Percentiles rank a stretch among this genome's conserved stretches.
Conservation (phyloP, 1,284 basidiomycete species). For the Amylostereum areolatum region DNA sequence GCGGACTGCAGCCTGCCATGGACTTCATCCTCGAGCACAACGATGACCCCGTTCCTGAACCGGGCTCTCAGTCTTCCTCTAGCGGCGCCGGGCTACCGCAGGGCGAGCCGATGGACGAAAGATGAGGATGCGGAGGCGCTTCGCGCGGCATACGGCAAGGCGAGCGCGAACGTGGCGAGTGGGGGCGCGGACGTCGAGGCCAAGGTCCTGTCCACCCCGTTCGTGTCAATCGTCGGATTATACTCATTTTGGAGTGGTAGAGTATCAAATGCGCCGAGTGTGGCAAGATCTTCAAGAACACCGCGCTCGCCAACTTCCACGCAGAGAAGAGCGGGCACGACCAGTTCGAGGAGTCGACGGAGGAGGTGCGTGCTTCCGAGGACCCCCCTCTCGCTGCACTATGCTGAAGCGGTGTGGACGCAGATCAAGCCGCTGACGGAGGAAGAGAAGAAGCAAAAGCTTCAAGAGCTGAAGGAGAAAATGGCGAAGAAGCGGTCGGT, state of each 20-base stretch:
- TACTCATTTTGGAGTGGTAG: conserved; percentile 26
- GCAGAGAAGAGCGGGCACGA: conserved; percentile 95
- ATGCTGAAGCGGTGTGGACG: neutral
- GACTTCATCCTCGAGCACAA: conserved; percentile 81
- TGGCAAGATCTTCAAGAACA: conserved; percentile 83
- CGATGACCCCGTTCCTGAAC: conserved; percentile 66
- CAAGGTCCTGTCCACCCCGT: conserved; percentile 37
- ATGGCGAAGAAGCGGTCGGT: conserved; percentile 69
- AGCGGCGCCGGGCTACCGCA: conserved; percentile 13
- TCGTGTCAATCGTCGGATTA: neutral
- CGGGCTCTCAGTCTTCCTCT: conserved; percentile 21
- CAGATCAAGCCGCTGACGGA: conserved; percentile 91
- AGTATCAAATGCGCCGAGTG: conserved; percentile 80
- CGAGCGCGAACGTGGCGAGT: conserved; percentile 17
- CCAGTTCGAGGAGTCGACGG: conserved; percentile 91
- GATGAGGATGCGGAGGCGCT: conserved; percentile 69
- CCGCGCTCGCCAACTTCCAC: conserved; percentile 88
- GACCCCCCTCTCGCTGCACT: neutral
- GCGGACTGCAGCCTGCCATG: conserved; percentile 85
- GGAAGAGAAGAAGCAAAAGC: conserved; percentile 84
- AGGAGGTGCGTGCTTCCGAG: conserved; percentile 58
- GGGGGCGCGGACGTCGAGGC: conserved; percentile 46
- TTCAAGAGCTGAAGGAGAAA: conserved; percentile 75
- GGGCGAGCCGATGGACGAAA: conserved; percentile 47
- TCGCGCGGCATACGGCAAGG: conserved; percentile 39